A percentile compares a stretch with the other conserved stretches of the same genome.
phyloP scores from a whole-genome alignment of 2,329 filamentous ascomycete genomes.

The Chaetomium sp. region DNA sequence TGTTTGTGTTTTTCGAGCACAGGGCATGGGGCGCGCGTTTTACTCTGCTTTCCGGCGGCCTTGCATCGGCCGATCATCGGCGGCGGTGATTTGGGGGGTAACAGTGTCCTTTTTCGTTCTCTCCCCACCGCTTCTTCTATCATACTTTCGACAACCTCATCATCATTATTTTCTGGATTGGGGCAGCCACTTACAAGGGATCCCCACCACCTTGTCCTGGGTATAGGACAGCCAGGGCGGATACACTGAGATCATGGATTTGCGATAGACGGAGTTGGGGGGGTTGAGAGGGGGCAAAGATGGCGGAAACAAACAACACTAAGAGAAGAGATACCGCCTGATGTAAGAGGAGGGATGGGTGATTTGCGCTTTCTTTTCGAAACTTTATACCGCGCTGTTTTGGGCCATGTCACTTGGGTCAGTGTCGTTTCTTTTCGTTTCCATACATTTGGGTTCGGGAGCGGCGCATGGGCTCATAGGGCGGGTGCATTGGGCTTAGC shows the following conservation, averaged over 20 bases:
- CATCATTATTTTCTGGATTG: not conserved
- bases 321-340: not conserved
- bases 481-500: conserved; percentile 16
- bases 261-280: conserved; percentile 4
- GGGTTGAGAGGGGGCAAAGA: not conserved
- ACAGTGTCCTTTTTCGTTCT: not conserved
- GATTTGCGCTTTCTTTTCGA: not conserved
- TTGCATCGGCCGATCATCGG: conserved; percentile 4
- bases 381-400: not conserved
- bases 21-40: conserved; percentile 3
- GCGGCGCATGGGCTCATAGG: conserved; percentile 16
- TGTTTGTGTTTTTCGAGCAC: conserved; percentile 8
- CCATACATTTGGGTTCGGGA: conserved; percentile 15
- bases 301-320: not conserved
- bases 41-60: not conserved
- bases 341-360: not conserved
- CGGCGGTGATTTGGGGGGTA: not conserved
- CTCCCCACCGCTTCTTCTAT: not conserved
- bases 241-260: not conserved
- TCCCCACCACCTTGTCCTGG: not conserved
- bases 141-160: not conserved
- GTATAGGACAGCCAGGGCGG: not conserved
- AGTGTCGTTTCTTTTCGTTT: conserved; percentile 10
- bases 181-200: not conserved
- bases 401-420: conserved; percentile 10